Base-by-base conservation (phyloP, 179 eudicot genomes). In the Patellifolia procumbens region DNA sequence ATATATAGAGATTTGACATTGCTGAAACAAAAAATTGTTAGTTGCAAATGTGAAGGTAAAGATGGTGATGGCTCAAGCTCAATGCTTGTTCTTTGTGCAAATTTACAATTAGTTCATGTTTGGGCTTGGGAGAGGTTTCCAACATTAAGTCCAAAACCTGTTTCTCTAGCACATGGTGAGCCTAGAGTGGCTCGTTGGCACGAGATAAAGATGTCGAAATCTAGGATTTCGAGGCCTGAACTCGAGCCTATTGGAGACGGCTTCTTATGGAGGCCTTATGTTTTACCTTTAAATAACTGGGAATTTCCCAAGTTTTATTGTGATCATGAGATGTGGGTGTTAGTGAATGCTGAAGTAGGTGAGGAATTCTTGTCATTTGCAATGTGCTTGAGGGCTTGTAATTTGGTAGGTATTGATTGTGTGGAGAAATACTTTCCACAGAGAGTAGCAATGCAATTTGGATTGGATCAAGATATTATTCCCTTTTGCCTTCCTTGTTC, bases 1-100 rank as follows among this genome's bases (percentile, higher is more conserved):
- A n/a, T 86, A 11, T 83, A 86, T 53, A 59, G 79, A n/a, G 83
- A 86, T 42, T 76, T 86, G 61, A 71, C 62, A 8, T 70, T 74
- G 66, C 70, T 86, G 60, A 86, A 77, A 55, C 53, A 74, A 31
- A 20, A 55, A 28, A 51, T 70, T 63, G 35, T 46, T n/a, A 22
- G 34, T 24, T 42, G 19, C 45, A 39, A 39, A 11, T 72, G 49
- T 26, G 22, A 61, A 35, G 26, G 31, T 9, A 28, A 17, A 7
- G n/a, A n/a, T 2, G 32, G 4, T 31, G 16, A 60, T 56, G 49
- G 8, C 28, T 34, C 22, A n/a, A 12, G 8, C 28, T 34, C 22
- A n/a, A 12, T 29, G 0, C 53, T 82, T 42, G 17, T 17, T 12
- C 20, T 78, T 34, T 78, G 67, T 22, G 28, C 76, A 10, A 55